These are phyloP conservation scores for Podospora appendiculata DNA, from an alignment of 495 filamentous ascomycete genomes.

Conservation along the genomic window DNA sequence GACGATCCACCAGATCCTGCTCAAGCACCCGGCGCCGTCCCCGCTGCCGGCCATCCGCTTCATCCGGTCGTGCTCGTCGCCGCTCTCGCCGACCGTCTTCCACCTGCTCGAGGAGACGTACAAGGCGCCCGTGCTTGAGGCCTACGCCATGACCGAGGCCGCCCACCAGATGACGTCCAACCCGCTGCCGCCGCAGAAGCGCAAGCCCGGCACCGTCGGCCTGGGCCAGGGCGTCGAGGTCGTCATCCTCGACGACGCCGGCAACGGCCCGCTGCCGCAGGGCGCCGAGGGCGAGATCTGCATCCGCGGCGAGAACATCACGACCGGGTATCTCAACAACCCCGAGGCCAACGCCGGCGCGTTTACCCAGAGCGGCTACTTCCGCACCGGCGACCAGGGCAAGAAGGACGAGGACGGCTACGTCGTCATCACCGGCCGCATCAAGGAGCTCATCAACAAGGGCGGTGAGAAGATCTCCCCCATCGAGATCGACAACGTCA, in stretches of 20 bases:
- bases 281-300: constrained; percentile 71
- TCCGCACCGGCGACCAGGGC: constrained; percentile 81
- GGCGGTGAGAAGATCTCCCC: constrained; percentile 79
- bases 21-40: constrained; percentile 56
- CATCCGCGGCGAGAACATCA: constrained; percentile 72
- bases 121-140: constrained; percentile 74
- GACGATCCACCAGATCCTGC: constrained; percentile 83
- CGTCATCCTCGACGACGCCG: constrained; percentile 59
- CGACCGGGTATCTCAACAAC: constrained; percentile 77
- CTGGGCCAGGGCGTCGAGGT: constrained; percentile 76
- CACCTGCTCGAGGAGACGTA: constrained; percentile 63
- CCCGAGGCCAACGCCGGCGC: constrained; percentile 58
- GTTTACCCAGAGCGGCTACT: constrained; percentile 58
- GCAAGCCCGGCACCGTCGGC: constrained; percentile 72
- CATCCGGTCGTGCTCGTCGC: constrained; percentile 80
- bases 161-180: constrained; percentile 88
- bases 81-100: constrained; percentile 69
- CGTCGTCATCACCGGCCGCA: constrained; percentile 67
- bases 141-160: constrained; percentile 89
- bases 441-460: constrained; percentile 82
- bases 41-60: constrained; percentile 69
- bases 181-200: constrained; percentile 63
- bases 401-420: constrained; percentile 66
- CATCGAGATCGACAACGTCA: constrained; percentile 74
- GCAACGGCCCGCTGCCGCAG: constrained; percentile 47